These are phyloP conservation scores for Lactarius hatsudake DNA, from an alignment of 768 basidiomycete genomes.

Conservation along the genomic window DNA sequence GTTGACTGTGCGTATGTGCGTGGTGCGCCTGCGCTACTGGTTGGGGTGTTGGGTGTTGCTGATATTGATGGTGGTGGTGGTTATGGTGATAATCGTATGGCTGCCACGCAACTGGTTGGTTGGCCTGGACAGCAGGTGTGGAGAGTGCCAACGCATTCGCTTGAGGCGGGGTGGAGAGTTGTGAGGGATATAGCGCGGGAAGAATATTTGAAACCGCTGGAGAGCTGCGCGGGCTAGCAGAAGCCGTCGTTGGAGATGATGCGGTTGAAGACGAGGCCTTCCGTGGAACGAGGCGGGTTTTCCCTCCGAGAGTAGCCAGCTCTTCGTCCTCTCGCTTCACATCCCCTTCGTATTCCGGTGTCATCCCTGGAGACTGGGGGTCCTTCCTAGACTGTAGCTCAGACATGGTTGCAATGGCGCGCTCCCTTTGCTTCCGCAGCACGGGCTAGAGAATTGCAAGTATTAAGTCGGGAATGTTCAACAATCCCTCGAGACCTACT, in stretches of 20 bases:
- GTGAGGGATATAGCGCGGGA: slow-evolving; percentile 39
- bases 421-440: slow-evolving; percentile 52
- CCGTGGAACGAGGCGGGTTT: slow-evolving; percentile 58
- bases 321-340: slow-evolving; percentile 63
- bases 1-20: slow-evolving; percentile 12
- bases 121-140: slow-evolving; percentile 3
- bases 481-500: slow-evolving; percentile 38
- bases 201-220: slow-evolving; percentile 24
- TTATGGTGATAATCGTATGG: slow-evolving; percentile 13
- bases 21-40: slow-evolving; percentile 11
- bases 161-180: slow-evolving; percentile 47
- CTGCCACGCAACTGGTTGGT: slow-evolving; percentile 10
- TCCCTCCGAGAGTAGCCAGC: slow-evolving; percentile 57
- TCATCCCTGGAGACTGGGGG: slow-evolving; percentile 33
- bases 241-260: slow-evolving; percentile 29
- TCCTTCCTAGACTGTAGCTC: slow-evolving; percentile 34
- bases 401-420: slow-evolving; percentile 42
- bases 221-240: slow-evolving; percentile 35
- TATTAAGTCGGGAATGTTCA: neutral
- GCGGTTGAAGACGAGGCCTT: slow-evolving; percentile 44
- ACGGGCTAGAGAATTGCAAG: slow-evolving; percentile 46
- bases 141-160: slow-evolving; percentile 17
- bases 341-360: slow-evolving; percentile 28
- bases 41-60: slow-evolving; percentile 8
- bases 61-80: slow-evolving; percentile 11